Evolutionary conservation across 1,284 basidiomycete species (phyloP).

Genomic region (Boletus subluridellus): DNA sequence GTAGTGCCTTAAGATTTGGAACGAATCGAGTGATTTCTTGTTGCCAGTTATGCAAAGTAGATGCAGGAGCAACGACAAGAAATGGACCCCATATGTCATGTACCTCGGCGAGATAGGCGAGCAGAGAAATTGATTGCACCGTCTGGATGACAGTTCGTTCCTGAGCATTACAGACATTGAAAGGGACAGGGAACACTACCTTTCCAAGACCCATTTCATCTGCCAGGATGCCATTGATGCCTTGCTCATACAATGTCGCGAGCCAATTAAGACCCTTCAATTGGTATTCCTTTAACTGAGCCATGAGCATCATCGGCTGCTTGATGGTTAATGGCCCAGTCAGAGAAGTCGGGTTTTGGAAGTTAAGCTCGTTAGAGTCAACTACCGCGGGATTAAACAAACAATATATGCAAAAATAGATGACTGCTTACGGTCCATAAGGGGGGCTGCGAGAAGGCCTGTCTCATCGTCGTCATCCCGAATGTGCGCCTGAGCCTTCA

Average conservation of each 20-base stretch:
- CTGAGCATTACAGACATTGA: background rate
- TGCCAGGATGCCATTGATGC: slow-evolving; percentile 96
- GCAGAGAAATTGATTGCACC: slow-evolving; percentile 95
- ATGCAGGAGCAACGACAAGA: slow-evolving; percentile 97
- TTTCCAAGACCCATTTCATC: slow-evolving; percentile 99
- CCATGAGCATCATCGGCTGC: slow-evolving; percentile 96
- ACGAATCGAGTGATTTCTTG: slow-evolving; percentile 97
- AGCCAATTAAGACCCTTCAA: slow-evolving; percentile 98
- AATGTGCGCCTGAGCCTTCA: slow-evolving; percentile 62
- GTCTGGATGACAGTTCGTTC: slow-evolving; percentile 54
- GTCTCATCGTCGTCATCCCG: slow-evolving; percentile 45
- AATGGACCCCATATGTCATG: slow-evolving; percentile 99
- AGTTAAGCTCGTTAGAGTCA: slow-evolving; percentile 96
- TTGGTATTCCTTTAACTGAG: slow-evolving; percentile 97
- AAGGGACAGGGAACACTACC: slow-evolving; percentile 40
- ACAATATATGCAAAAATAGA: background rate
- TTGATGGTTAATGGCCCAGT: slow-evolving; percentile 81
- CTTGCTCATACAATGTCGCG: slow-evolving; percentile 96
- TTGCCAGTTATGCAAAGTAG: slow-evolving; percentile 99
- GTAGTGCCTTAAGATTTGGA: slow-evolving; percentile 88
- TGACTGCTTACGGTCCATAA: slow-evolving; percentile 64
- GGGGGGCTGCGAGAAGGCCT: slow-evolving; percentile 32
- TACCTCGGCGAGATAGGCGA: slow-evolving; percentile 94
- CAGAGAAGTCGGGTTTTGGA: slow-evolving; percentile 97
- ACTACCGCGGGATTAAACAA: slow-evolving; percentile 45